Base-by-base conservation (phyloP, 371 early-diverging fungal species). In the Conidiobolus incongruus region DNA sequence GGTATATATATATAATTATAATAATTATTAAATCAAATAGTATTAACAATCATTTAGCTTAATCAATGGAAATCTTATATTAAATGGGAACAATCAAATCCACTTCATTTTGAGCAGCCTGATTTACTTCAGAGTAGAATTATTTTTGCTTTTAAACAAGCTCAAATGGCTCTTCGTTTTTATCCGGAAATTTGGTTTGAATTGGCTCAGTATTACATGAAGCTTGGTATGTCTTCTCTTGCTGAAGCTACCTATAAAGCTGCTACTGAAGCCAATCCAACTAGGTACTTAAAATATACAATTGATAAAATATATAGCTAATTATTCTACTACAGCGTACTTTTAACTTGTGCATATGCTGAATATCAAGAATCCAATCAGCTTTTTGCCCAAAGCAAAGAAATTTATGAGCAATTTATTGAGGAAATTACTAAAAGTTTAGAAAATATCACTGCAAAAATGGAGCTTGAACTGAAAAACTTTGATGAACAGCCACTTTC, bases 131-230 rank as follows among this genome's bases (percentile, higher is more conserved):
- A 55, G 79, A 78, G 0, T 95, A 85, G 51, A n/a, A n/a, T n/a
- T n/a, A n/a, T n/a, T n/a, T n/a, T n/a, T n/a, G n/a, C n/a, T n/a
- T n/a, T n/a, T n/a, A 81, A 79, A 52, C 84, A 84, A 48, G 83
- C 89, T 0, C 67, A 88, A 44, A 55, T 81, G 50, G 69, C 65
- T 31, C 59, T 93, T 52, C 58, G 89, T 26, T 72, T 72, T 44
- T 92, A 78, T 51, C 93, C 93, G 0, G 90, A 93, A 51, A 55
- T 93, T 4, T 92, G 88, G 91, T 73, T 70, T 44, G 78, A 81
- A 46, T 70, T 70, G 12, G 79, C 85, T 6, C 62, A 53, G 19
- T 91, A 84, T 52, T 62, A 79, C 44, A 50, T 53, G 4, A 75
- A 82, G 33, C 58, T 60, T 22, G 78, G 65, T 13, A 74, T 75